Percentiles rank a stretch among this genome's conserved stretches.
Evolutionary conservation across 2,329 filamentous ascomycete species (phyloP).

Genomic region (Dryadomyces quercus-mongolicae): DNA sequence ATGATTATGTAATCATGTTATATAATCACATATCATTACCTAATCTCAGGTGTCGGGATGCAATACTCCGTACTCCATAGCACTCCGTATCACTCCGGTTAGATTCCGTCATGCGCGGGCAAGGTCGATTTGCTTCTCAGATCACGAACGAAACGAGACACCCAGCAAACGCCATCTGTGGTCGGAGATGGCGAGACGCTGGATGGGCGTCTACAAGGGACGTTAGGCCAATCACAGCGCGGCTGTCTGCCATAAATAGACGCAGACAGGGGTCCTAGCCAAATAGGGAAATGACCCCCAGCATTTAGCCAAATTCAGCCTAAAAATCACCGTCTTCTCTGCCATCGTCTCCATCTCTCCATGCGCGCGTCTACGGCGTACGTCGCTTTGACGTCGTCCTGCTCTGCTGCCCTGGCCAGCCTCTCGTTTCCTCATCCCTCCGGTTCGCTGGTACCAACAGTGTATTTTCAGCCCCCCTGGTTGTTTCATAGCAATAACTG

Average conservation of each 20-base stretch:
- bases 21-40: too few species aligned
- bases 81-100: background rate
- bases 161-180: too few species aligned
- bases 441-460: background rate
- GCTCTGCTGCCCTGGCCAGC: background rate
- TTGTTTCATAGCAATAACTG: too few species aligned
- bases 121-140: too few species aligned
- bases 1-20: too few species aligned
- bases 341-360: background rate
- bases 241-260: background rate
- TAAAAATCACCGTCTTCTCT: background rate
- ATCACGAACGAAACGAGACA: too few species aligned
- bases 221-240: background rate
- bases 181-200: background rate
- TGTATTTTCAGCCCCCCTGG: background rate
- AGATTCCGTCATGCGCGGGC: too few species aligned
- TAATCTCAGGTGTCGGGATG: background rate
- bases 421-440: slow-evolving; percentile 1
- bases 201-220: background rate
- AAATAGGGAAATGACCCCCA: background rate
- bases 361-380: background rate
- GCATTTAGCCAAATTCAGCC: background rate
- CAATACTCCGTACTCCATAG: background rate
- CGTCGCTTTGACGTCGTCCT: background rate
- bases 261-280: background rate